phyloP scores from a whole-genome alignment of 176 grass and related monocot genomes.

The Avena insularis region DNA sequence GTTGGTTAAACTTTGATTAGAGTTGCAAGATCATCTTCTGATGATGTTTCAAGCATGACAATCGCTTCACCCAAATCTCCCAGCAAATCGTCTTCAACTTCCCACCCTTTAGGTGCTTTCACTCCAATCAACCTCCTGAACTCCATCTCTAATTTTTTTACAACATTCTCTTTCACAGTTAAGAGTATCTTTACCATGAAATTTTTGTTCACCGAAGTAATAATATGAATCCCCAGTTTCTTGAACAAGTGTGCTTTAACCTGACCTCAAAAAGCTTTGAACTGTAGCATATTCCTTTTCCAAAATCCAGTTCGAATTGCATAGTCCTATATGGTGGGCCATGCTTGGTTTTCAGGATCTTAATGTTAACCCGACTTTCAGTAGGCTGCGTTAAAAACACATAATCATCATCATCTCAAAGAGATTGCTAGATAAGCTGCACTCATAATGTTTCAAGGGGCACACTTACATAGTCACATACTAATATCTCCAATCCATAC shows the following conservation, averaged over 20 bases:
- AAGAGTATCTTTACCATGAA: constrained; percentile 69
- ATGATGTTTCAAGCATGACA: constrained; percentile 28
- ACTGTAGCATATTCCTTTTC: constrained; percentile 75
- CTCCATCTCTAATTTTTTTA: constrained; percentile 61
- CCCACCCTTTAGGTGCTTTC: constrained; percentile 45
- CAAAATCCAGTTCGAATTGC: constrained; percentile 85
- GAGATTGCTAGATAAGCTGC: background rate
- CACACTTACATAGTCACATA: background rate
- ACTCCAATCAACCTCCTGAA: constrained; percentile 57
- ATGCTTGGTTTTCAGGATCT: constrained; percentile 95
- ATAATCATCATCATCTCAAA: background rate
- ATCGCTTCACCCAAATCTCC: too few relatives aligned
- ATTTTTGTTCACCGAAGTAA: constrained; percentile 51
- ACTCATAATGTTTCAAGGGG: background rate
- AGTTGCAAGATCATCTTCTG: constrained; percentile 55
- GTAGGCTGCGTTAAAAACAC: constrained; percentile 57
- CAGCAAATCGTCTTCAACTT: constrained; percentile 17
- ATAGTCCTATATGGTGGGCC: constrained; percentile 81
- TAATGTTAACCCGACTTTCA: constrained; percentile 75
- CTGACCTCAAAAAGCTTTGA: constrained; percentile 79
- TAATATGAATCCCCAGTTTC: constrained; percentile 50
- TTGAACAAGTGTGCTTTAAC: constrained; percentile 67
- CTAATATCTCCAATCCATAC: too few relatives aligned
- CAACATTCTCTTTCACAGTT: constrained; percentile 54
- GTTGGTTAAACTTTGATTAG: background rate